These are phyloP conservation scores for Diaporthe caulivora DNA, from an alignment of 2,329 filamentous ascomycete species.

Conservation along the genomic window DNA sequence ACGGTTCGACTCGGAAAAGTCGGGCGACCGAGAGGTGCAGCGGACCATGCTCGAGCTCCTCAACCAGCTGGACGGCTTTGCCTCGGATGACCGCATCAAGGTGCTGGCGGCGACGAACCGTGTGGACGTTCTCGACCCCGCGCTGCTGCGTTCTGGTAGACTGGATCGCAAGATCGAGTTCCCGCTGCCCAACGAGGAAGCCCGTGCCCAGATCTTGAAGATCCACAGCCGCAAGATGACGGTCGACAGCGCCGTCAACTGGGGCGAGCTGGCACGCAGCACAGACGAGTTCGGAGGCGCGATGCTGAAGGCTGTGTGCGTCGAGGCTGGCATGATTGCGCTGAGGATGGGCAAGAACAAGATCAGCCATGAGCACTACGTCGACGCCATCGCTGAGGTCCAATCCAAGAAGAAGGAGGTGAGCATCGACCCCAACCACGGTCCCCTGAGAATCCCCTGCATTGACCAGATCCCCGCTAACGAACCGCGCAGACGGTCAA, in stretches of 20 bases:
- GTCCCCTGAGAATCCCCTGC: neutral
- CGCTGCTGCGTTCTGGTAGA: slow-evolving; percentile 89
- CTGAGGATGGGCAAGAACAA: slow-evolving; percentile 94
- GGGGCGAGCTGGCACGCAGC: slow-evolving; percentile 93
- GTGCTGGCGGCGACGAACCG: slow-evolving; percentile 95
- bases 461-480: neutral
- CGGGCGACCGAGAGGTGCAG: slow-evolving; percentile 96
- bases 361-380: slow-evolving; percentile 98
- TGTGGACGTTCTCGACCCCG: slow-evolving; percentile 93
- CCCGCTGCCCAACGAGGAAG: slow-evolving; percentile 96
- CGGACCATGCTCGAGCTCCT: slow-evolving; percentile 98
- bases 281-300: slow-evolving; percentile 99
- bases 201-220: slow-evolving; percentile 94
- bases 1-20: slow-evolving; percentile 98
- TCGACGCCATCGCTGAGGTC: slow-evolving; percentile 97
- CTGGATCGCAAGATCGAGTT: slow-evolving; percentile 99
- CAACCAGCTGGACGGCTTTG: slow-evolving; percentile 98
- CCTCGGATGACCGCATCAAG: slow-evolving; percentile 96
- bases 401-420: slow-evolving; percentile 95
- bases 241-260: slow-evolving; percentile 93
- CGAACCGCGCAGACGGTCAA: slow-evolving; percentile 63
- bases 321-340: slow-evolving; percentile 99
- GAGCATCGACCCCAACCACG: slow-evolving; percentile 49
- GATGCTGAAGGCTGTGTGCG: slow-evolving; percentile 97
- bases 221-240: slow-evolving; percentile 99